Base-by-base conservation (phyloP, 257 asterid species). In the Schizonepeta tenuifolia region DNA sequence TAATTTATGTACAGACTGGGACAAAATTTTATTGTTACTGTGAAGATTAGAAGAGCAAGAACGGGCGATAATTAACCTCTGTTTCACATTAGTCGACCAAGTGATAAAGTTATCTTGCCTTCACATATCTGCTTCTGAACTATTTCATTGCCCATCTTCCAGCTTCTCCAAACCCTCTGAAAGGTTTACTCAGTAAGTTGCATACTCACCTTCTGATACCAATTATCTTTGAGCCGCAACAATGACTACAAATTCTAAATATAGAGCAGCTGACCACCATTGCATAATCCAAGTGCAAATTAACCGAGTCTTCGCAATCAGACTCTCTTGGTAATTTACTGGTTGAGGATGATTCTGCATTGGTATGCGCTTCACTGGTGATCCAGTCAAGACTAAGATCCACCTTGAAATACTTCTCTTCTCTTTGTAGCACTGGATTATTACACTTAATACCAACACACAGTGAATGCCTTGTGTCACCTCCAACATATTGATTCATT, bases 1-100 rank as follows among this genome's bases (percentile, higher is more conserved):
- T 31, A 31, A 5, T 31, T 31, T 31, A 31, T 4, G 5, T 31
- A 31, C 5, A 31, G 36, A 31, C 7, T 4, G 7, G 36, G 36
- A 31, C 36, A 4, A 5, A 5, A 31, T 7, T 31, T 31, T 5
- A 31, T 31, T 31, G 5, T 31, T 31, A 31, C 36, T 5, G 1
- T 31, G 36, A 31, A 31, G 36, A 31, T 31, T 66, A 49, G 35
- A 50, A 0, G 10, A 70, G 8, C n/a, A 49, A 49, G 26, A 36
- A 7, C 41, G 59, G 38, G 65, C 24, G 2, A 24, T 28, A 65
- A 65, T 49, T 26, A 49, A 73, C 72, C 70, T 35, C 56, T 33
- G 49, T 59, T 58, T 47, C 13, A 28, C 40, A 11, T 56, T 66
- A 17, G 12, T 9, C 14, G 17, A 47, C 15, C 72, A 22, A 67